Conservation (phyloP, 371 early-diverging fungal species). For the Mortierella sp. region DNA sequence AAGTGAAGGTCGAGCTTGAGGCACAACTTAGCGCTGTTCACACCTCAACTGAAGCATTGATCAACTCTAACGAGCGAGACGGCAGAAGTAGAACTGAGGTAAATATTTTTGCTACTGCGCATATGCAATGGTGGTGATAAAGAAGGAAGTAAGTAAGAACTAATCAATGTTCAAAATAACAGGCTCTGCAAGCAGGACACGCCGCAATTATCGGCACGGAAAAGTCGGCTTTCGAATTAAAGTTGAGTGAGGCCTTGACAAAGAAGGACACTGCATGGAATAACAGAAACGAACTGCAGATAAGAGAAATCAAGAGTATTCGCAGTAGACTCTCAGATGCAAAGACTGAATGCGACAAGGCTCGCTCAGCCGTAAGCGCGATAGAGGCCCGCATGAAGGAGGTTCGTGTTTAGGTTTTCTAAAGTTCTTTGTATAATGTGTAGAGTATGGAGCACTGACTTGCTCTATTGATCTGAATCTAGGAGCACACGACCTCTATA, state of each 20-base stretch:
- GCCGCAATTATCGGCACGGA: constrained; percentile 10
- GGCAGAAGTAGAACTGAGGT: constrained; percentile 23
- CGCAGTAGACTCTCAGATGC: background rate
- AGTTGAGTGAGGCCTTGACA: constrained; percentile 12
- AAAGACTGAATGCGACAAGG: constrained; percentile 17
- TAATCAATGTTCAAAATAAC: background rate
- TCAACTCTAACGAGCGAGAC: background rate
- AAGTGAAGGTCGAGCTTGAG: constrained; percentile 21
- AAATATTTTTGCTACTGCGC: background rate
- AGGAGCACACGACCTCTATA: constrained; percentile 23
- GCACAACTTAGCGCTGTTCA: constrained; percentile 19
- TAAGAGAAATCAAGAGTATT: constrained; percentile 10
- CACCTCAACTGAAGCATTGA: constrained; percentile 15
- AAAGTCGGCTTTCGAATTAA: constrained; percentile 12
- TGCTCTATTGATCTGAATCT: background rate
- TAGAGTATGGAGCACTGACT: background rate
- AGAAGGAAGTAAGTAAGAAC: background rate
- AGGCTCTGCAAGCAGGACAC: constrained; percentile 27
- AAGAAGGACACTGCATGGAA: constrained; percentile 29
- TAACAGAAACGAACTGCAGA: constrained; percentile 6
- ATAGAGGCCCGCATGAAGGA: constrained; percentile 19
- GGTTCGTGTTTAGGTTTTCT: constrained; percentile 7
- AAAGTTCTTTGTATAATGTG: too few relatives aligned
- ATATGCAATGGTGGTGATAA: background rate
- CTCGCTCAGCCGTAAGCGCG: background rate